Base-by-base conservation (phyloP, 306 rosid genomes). In the Quercus wislizeni region DNA sequence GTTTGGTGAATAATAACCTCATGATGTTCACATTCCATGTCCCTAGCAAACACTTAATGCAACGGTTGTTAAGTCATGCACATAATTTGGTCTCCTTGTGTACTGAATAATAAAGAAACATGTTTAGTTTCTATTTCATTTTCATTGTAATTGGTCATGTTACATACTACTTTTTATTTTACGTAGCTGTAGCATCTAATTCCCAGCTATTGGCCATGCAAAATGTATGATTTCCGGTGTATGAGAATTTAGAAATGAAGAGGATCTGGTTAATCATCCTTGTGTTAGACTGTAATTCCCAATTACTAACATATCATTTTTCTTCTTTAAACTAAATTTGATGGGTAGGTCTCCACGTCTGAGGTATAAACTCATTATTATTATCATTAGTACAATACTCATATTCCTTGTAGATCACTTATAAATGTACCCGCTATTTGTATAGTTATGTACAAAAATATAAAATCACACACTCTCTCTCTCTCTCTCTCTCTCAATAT, bases 1-100 rank as follows among this genome's bases (percentile, higher is more conserved):
- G 96, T 93, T 93, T 84, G 97, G 92, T 92, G 89, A 76, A 85
- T 87, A 63, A 83, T 55, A 59, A 83, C 35, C 23, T 59, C 41
- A 18, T 65, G 38, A 59, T 74, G 69, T 76, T 62, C 61, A 76
- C 76, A 35, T 57, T 80, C 76, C 14, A 75, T 71, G 52, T 74
- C 78, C 21, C 59, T 35, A 51, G 31, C 73, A 68, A 55, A 69
- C 75, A 62, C 8, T 35, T 62, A 21, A 28, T 72, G 70, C 13
- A 71, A 62, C 46, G 83, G 74, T 68, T 75, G 82, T 73, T 73
- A 76, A 76, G 82, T 73, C 67, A 68, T 77, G 43, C 59, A 55
- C 73, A 74, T 63, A 55, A 64, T 81, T 79, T 83, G 80, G 82
- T 78, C 82, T 77, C 30, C 63, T 67, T 58, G 19, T 52, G 17